These are phyloP conservation scores for Nicotiana tabacum DNA, from an alignment of 257 asterid species.

Conservation along the genomic window DNA sequence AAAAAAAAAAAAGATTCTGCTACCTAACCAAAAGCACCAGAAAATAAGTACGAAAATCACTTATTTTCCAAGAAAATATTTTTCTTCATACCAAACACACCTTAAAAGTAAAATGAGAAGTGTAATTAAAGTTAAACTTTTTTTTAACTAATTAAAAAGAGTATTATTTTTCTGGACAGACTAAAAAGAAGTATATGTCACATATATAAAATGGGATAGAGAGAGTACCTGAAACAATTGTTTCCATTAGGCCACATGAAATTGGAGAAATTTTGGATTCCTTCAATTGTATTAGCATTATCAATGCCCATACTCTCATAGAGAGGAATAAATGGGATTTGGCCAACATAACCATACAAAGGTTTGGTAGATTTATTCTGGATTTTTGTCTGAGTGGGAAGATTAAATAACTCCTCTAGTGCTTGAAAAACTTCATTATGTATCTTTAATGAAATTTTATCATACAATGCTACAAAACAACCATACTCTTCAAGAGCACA, in stretches of 20 bases:
- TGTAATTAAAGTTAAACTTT: too few relatives aligned
- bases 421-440: constrained; percentile 30
- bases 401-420: constrained; percentile 43
- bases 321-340: constrained; percentile 61
- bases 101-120: too few relatives aligned
- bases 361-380: constrained; percentile 63
- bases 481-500: constrained; percentile 62
- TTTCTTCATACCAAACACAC: too few relatives aligned
- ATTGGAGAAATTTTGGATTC: constrained; percentile 36
- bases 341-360: constrained; percentile 71
- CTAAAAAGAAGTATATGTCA: too few relatives aligned
- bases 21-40: too few relatives aligned
- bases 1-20: too few relatives aligned
- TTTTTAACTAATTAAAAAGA: too few relatives aligned
- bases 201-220: too few relatives aligned
- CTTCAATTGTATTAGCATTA: constrained; percentile 44
- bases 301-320: constrained; percentile 82
- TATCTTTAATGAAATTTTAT: constrained; percentile 33
- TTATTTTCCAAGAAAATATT: too few relatives aligned
- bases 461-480: constrained; percentile 53
- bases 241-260: constrained; percentile 80
- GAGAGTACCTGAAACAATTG: constrained; percentile 32
- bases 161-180: too few relatives aligned
- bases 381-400: constrained; percentile 56
- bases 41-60: too few relatives aligned